Base-by-base conservation (phyloP, 371 early-diverging fungal species). In the Synchytrium microbalum region DNA sequence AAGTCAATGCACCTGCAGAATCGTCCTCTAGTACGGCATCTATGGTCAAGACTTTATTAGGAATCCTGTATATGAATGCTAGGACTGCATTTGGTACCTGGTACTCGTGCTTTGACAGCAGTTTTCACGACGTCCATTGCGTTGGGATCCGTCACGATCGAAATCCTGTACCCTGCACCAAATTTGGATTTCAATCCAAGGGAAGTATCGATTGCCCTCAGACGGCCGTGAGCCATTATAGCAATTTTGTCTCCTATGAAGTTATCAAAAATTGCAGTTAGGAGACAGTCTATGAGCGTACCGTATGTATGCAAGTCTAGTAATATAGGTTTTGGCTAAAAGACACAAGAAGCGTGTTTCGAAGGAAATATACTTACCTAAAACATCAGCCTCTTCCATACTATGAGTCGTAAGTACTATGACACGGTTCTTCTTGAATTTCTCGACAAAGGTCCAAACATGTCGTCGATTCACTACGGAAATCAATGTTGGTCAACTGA, bases 361-460 rank as follows among this genome's bases (percentile, higher is more conserved):
- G 60, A 83, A 69, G 61, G 72, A 73, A 56, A 83, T 82, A 2
- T 72, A 73, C 58, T 82, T 83, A 16, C 82, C 73, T 1, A 83
- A 66, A 1, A 84, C 84, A 60, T 87, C 88, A 3, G 88, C 87
- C 64, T 88, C 88, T 65, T 88, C 89, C 87, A 88, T 87, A 3
- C 80, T 79, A 67, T 88, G 89, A 3, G 88, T 88, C 0, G 88
- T 88, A 66, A 88, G 67, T 10, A 88, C 75, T 54, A 86, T 85
- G 51, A 84, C 80, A 30, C 88, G 78, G 32, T 76, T 80, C 54
- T 77, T 68, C 66, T 88, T 87, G 70, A 87, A 86, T 58, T 84
- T 79, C 67, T 85, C 86, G 60, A 88, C 70, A 68, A 88, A 86
- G 26, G 73, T 68, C 89, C 89, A 88, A 1, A 88, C 86, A 67